Evolutionary conservation across 2,329 filamentous ascomycete species (phyloP).

Genomic region (Colletotrichum sp.): DNA sequence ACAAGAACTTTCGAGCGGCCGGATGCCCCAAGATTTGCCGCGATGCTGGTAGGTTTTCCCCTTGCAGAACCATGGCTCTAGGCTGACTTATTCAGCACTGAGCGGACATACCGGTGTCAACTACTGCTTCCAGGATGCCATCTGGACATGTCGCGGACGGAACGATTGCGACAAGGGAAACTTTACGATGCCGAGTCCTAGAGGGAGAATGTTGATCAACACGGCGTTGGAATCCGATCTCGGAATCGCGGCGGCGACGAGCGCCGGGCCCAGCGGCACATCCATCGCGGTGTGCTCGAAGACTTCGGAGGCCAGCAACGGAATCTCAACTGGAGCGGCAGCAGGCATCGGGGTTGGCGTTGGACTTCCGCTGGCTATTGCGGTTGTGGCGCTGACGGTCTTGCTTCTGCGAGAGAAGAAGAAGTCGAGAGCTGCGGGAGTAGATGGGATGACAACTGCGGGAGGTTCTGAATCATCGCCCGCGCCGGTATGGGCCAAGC

Average conservation of each 20-base stretch:
- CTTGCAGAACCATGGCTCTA: background rate
- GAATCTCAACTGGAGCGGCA: background rate
- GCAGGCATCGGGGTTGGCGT: conserved; percentile 16
- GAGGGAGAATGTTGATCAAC: background rate
- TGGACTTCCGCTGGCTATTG: conserved; percentile 1
- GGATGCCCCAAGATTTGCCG: background rate
- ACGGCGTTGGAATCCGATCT: background rate
- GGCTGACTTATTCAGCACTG: background rate
- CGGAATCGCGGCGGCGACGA: background rate
- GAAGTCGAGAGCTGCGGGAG: background rate
- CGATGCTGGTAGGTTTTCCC: background rate
- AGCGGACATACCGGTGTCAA: background rate
- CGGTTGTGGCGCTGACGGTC: background rate
- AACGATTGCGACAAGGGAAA: background rate
- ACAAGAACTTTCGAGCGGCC: background rate
- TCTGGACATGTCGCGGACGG: background rate
- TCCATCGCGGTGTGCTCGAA: background rate
- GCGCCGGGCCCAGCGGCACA: background rate
- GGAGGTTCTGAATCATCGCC: background rate
- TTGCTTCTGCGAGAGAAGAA: conserved; percentile 14
- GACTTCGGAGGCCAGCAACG: background rate
- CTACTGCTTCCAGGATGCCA: background rate
- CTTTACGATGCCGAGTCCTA: background rate
- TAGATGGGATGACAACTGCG: background rate
- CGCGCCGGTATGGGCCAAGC: background rate